These are phyloP conservation scores for Syzygium syzygioides DNA, from an alignment of 441 rosid genomes.

Conservation along the genomic window DNA sequence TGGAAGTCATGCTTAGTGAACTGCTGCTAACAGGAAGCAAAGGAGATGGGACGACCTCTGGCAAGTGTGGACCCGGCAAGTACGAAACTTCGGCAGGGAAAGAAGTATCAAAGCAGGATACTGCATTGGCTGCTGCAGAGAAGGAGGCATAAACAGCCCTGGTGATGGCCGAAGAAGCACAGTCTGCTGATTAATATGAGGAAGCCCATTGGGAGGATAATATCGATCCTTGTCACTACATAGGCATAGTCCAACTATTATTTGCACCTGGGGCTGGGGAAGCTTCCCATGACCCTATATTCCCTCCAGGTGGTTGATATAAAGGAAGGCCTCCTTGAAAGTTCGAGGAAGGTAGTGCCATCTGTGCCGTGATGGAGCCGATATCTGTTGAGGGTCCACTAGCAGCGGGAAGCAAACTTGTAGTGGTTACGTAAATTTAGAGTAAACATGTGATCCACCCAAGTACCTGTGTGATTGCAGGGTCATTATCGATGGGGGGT, in stretches of 20 bases:
- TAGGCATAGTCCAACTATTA: conserved; percentile 62
- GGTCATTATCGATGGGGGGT: conserved; percentile 69
- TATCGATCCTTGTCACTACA: conserved; percentile 93
- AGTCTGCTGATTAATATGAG: conserved; percentile 81
- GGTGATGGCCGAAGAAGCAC: conserved; percentile 57
- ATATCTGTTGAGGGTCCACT: conserved; percentile 46
- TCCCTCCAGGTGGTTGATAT: conserved; percentile 71
- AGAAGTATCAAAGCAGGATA: conserved; percentile 56
- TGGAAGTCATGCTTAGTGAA: conserved; percentile 19
- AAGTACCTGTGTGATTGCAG: conserved; percentile 87
- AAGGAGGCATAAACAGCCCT: conserved; percentile 36
- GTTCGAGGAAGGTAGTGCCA: conserved; percentile 58
- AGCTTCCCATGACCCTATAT: conserved; percentile 54
- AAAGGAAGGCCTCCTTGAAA: conserved; percentile 68
- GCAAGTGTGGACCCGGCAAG: conserved; percentile 33
- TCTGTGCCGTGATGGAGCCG: conserved; percentile 44
- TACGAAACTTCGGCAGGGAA: conserved; percentile 41
- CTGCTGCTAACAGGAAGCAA: conserved; percentile 31
- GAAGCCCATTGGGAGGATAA: conserved; percentile 76
- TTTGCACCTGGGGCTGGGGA: conserved; percentile 56
- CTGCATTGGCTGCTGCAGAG: conserved; percentile 69
- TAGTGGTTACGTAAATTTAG: conserved; percentile 21
- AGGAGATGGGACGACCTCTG: conserved; percentile 42
- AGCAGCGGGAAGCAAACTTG: conserved; percentile 49
- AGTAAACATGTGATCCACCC: neutral